These are phyloP conservation scores for Fusarium floridanum DNA, from an alignment of 2,329 filamentous ascomycete species.

Conservation along the genomic window DNA sequence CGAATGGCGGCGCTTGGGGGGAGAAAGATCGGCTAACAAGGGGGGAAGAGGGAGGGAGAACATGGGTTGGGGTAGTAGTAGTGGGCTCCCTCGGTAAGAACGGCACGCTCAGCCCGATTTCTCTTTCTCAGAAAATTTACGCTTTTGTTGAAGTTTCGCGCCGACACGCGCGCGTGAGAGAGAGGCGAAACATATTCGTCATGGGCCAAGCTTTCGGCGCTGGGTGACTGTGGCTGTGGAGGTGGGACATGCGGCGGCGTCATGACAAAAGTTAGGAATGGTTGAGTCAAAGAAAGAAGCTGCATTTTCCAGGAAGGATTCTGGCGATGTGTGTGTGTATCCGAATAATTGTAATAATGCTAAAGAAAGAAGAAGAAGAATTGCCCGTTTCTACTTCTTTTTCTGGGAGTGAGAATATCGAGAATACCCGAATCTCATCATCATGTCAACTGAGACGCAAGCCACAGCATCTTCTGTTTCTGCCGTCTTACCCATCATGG, in stretches of 20 bases:
- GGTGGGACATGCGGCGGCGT: not conserved
- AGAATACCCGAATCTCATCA: not conserved
- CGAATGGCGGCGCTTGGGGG: not conserved
- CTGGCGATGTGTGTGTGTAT: not conserved
- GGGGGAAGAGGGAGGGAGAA: not conserved
- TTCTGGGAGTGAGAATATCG: not conserved
- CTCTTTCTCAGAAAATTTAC: not conserved
- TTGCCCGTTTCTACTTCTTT: not conserved
- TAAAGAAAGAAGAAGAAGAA: not conserved
- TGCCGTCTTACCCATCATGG: slow-evolving; percentile 31
- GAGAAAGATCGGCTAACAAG: not conserved
- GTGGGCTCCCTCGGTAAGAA: slow-evolving; percentile 24
- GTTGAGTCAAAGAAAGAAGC: not conserved
- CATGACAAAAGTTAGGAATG: not conserved
- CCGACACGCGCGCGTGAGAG: not conserved
- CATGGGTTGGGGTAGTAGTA: slow-evolving; percentile 1
- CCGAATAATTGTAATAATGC: not conserved
- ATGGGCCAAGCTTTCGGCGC: not conserved
- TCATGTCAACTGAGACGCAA: not conserved
- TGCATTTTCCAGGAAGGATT: not conserved
- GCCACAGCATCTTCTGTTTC: slow-evolving; percentile 6
- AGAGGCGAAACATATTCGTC: slow-evolving; percentile 22
- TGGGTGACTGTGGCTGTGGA: not conserved
- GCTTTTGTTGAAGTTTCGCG: slow-evolving; percentile 1
- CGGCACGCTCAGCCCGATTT: slow-evolving; percentile 24